Percentiles rank a stretch among this genome's conserved stretches.
These are phyloP conservation scores for Ceratocystis alfenasii DNA, from an alignment of 2,329 filamentous ascomycete species.

Conservation along the genomic window DNA sequence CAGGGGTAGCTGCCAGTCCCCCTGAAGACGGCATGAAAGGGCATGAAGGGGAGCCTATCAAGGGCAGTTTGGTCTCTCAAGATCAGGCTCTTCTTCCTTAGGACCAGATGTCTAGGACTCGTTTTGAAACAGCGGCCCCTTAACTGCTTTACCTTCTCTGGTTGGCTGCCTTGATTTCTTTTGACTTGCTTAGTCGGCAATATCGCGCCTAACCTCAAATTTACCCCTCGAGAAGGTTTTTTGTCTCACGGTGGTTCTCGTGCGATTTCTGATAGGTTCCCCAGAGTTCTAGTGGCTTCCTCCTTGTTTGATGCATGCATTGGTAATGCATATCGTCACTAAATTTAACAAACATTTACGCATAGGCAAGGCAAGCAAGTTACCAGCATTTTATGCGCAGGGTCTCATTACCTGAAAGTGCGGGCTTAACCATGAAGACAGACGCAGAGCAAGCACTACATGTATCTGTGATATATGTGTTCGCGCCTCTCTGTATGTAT, in stretches of 20 bases:
- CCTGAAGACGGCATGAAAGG: constrained; percentile 1
- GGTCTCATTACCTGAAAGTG: neutral
- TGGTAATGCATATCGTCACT: neutral
- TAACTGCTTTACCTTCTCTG: too few species aligned
- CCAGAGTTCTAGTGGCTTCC: constrained; percentile 9
- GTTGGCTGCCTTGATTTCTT: too few species aligned
- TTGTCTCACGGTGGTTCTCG: neutral
- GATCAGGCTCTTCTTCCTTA: neutral
- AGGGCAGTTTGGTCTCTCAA: neutral
- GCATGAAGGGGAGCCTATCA: neutral
- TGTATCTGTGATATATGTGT: neutral
- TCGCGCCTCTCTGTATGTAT: neutral
- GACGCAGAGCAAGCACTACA: neutral
- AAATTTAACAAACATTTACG: neutral
- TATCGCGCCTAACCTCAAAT: neutral
- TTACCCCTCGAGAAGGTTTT: constrained; percentile 1
- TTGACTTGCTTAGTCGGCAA: neutral
- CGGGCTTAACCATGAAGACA: neutral
- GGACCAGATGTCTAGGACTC: neutral
- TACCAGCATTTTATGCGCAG: neutral
- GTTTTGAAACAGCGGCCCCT: constrained; percentile 9
- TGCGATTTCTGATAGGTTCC: neutral
- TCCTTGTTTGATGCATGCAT: neutral
- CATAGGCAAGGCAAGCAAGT: neutral
- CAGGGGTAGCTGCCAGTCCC: neutral